Conservation (phyloP, 768 basidiomycete species). For the Suillus americanus region DNA sequence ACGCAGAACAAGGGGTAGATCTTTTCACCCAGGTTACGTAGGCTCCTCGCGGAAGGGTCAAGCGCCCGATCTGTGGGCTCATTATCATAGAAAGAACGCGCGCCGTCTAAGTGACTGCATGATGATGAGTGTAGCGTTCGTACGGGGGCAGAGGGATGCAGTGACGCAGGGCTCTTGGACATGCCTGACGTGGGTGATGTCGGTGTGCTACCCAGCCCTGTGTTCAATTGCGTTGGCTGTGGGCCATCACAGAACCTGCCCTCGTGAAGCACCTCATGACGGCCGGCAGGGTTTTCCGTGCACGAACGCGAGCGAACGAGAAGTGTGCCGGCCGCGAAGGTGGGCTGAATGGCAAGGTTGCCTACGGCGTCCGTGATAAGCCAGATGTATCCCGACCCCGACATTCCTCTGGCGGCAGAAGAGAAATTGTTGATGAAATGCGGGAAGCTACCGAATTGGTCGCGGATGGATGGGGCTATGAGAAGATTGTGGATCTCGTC, state of each 20-base stretch:
- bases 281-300: slow-evolving; percentile 24
- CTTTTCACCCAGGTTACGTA: slow-evolving; percentile 43
- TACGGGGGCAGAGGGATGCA: slow-evolving; percentile 29
- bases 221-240: slow-evolving; percentile 8
- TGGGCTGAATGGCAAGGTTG: slow-evolving; percentile 73
- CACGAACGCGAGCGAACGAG: slow-evolving; percentile 64
- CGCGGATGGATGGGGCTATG: slow-evolving; percentile 22
- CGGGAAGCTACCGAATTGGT: slow-evolving; percentile 60
- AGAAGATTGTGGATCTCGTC: slow-evolving; percentile 13
- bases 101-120: slow-evolving; percentile 10
- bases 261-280: slow-evolving; percentile 29
- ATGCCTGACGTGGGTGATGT: slow-evolving; percentile 47
- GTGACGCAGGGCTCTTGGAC: slow-evolving; percentile 28
- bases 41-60: slow-evolving; percentile 18
- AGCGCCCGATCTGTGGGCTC: background rate
- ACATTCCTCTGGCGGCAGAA: slow-evolving; percentile 76
- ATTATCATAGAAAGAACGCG: slow-evolving; percentile 28
- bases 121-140: slow-evolving; percentile 30
- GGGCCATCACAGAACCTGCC: slow-evolving; percentile 12
- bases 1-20: slow-evolving; percentile 78
- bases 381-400: slow-evolving; percentile 84
- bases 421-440: slow-evolving; percentile 75
- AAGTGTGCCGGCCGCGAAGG: slow-evolving; percentile 87
- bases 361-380: slow-evolving; percentile 70
- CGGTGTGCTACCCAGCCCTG: slow-evolving; percentile 29